Conservation (phyloP, 225 moss, liverwort and hornwort genomes). For the Pseudisothecium myosuroides region DNA sequence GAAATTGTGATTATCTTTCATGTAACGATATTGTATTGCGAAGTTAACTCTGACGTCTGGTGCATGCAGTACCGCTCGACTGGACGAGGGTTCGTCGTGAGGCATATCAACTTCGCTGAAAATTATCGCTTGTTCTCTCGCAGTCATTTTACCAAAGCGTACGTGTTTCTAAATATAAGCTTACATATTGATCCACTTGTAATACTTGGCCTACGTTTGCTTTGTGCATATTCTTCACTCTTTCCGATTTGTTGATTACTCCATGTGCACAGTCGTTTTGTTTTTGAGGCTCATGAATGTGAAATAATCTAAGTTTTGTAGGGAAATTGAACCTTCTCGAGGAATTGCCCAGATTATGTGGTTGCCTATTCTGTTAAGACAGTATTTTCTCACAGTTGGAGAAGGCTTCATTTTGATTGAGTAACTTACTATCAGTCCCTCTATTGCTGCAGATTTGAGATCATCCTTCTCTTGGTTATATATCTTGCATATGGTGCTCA, state of each 20-base stretch:
- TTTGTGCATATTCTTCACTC: neutral
- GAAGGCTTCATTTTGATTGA: neutral
- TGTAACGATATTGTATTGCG: neutral
- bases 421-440: neutral
- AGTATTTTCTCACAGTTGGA: neutral
- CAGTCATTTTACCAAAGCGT: conserved; percentile 96
- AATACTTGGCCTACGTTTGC: neutral
- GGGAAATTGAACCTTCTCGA: neutral
- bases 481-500: conserved; percentile 81
- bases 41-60: neutral
- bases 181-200: neutral
- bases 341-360: neutral
- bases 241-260: neutral
- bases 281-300: neutral
- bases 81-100: conserved; percentile 93
- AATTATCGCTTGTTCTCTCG: conserved; percentile 93
- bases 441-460: conserved; percentile 73
- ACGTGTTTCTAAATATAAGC: neutral
- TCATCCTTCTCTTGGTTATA: conserved; percentile 69
- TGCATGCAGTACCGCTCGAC: conserved; percentile 74
- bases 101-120: conserved; percentile 90
- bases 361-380: neutral
- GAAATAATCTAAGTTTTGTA: neutral
- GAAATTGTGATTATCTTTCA: neutral
- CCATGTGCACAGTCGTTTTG: neutral